A percentile compares a stretch with the other conserved stretches of the same genome.
Evolutionary conservation across 805 yeast species (phyloP).

Genomic region (Hyphopichia homilentoma): DNA sequence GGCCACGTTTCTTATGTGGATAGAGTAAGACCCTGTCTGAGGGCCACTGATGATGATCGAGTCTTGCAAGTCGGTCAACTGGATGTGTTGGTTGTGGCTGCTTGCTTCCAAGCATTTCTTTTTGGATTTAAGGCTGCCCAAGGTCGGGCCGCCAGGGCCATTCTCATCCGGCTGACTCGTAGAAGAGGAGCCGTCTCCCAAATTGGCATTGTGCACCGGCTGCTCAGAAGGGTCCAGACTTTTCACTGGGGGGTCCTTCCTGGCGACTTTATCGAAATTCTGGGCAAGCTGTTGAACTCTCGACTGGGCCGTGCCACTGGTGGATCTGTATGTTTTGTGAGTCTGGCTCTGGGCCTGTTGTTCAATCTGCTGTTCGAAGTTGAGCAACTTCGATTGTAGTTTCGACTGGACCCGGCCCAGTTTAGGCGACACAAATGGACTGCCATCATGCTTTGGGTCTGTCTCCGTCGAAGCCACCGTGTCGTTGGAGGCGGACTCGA

Average conservation of each 20-base stretch:
- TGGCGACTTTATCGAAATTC: not conserved
- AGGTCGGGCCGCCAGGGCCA: not conserved
- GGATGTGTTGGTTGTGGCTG: conserved; percentile 6
- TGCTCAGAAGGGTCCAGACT: no score
- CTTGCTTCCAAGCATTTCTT: not conserved
- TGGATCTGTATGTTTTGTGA: no score
- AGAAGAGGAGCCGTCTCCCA: not conserved
- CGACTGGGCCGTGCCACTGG: not conserved
- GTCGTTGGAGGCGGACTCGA: no score
- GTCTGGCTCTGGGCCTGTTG: not conserved
- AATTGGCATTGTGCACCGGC: not conserved
- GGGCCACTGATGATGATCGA: conserved; percentile 3
- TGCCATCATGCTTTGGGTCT: no score
- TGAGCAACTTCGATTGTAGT: not conserved
- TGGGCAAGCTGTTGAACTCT: not conserved
- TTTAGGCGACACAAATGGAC: no score
- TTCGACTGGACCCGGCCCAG: no score
- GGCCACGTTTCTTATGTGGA: conserved; percentile 17
- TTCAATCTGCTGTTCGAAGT: not conserved
- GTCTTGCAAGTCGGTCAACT: conserved; percentile 10
- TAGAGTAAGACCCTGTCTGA: conserved; percentile 11
- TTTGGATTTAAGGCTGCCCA: not conserved
- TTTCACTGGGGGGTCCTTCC: not conserved
- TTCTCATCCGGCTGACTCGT: not conserved
- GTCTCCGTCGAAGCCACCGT: no score